Evolutionary conservation across 352 stramenopile genomes (phyloP).

Genomic region (Globisporangium rhizosaccharum): DNA sequence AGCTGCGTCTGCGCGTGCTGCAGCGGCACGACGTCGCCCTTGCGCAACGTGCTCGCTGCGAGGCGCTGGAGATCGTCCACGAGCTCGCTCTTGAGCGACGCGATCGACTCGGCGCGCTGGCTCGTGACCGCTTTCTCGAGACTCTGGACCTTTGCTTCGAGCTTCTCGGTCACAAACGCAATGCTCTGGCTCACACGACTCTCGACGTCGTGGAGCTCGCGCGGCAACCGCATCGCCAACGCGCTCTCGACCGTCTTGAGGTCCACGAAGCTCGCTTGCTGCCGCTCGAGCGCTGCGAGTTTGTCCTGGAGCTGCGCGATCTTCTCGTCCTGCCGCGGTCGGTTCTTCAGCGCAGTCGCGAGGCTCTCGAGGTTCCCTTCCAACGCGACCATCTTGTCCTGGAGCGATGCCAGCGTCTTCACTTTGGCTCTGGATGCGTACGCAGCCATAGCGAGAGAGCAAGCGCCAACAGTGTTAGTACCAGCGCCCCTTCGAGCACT

Average conservation of each 20-base stretch:
- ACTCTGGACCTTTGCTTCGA: slow-evolving; percentile 55
- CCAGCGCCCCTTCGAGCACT: no score
- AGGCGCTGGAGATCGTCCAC: slow-evolving; percentile 54
- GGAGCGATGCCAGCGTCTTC: slow-evolving; percentile 38
- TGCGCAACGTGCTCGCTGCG: slow-evolving; percentile 35
- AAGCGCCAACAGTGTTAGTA: background rate
- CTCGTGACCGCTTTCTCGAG: slow-evolving; percentile 45
- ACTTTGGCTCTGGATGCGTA: slow-evolving; percentile 27
- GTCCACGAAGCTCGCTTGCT: slow-evolving; percentile 46
- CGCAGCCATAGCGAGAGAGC: background rate
- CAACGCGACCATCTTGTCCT: slow-evolving; percentile 51
- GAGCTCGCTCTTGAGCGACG: slow-evolving; percentile 49
- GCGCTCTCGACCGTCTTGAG: slow-evolving; percentile 64
- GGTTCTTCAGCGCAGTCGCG: slow-evolving; percentile 29
- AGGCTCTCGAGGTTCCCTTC: slow-evolving; percentile 59
- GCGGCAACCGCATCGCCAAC: slow-evolving; percentile 55
- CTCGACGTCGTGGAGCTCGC: slow-evolving; percentile 72
- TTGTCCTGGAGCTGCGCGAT: slow-evolving; percentile 55
- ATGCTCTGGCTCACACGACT: slow-evolving; percentile 52
- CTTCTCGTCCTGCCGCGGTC: slow-evolving; percentile 47
- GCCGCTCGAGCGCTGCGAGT: slow-evolving; percentile 42
- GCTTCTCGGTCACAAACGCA: slow-evolving; percentile 54
- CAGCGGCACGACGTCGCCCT: slow-evolving; percentile 41
- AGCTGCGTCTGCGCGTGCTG: slow-evolving; percentile 57
- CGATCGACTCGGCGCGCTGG: slow-evolving; percentile 47